These are phyloP conservation scores for Lipomyces mesembrius DNA, from an alignment of 805 yeast species.

Conservation along the genomic window DNA sequence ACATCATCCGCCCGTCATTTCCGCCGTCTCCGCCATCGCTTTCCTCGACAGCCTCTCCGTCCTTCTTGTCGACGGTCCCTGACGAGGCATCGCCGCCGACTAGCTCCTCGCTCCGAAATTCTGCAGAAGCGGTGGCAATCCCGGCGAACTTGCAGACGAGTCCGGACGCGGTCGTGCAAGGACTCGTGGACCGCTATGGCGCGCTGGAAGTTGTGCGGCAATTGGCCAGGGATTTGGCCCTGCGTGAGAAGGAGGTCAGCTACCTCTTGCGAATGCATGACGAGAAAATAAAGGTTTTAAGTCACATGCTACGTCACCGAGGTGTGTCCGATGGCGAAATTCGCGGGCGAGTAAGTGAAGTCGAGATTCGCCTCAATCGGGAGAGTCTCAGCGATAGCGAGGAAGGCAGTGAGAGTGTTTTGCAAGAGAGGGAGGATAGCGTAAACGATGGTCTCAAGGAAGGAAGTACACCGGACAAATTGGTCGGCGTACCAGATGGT, in stretches of 20 bases:
- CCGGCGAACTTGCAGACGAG: conserved; percentile 50
- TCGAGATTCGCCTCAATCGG: conserved; percentile 4
- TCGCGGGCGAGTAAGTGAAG: background rate
- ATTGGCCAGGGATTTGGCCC: conserved; percentile 54
- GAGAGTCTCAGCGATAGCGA: background rate
- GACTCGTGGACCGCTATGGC: conserved; percentile 47
- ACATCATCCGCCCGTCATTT: conserved; percentile 11
- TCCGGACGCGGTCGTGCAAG: conserved; percentile 44
- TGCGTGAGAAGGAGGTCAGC: conserved; percentile 53
- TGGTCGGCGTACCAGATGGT: background rate
- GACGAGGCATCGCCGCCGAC: conserved; percentile 4
- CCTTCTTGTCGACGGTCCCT: background rate
- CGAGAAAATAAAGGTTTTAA: conserved; percentile 7
- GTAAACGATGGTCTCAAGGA: background rate
- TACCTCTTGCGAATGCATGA: background rate
- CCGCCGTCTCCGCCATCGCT: conserved; percentile 5
- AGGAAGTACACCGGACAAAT: background rate
- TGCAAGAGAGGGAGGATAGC: background rate
- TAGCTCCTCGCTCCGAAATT: background rate
- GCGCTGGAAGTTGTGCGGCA: conserved; percentile 51
- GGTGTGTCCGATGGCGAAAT: conserved; percentile 4
- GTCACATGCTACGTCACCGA: background rate
- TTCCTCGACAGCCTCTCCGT: conserved; percentile 1
- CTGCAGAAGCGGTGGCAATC: conserved; percentile 12
- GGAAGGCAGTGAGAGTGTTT: conserved; percentile 5